Conservation (phyloP, 805 yeast genomes). For the Candida vaughaniae region DNA sequence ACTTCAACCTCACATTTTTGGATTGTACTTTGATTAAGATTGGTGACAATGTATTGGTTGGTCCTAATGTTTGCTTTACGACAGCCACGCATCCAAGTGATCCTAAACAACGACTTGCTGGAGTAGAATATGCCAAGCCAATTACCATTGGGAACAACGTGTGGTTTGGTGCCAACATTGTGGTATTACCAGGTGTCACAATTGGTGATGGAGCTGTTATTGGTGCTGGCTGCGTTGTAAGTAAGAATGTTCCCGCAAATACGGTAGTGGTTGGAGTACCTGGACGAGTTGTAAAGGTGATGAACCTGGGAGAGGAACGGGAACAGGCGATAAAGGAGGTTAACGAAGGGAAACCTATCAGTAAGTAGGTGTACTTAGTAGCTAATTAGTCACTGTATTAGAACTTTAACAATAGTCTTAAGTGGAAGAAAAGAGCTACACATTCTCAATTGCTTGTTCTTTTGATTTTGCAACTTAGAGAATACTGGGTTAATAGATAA, state of each 20-base stretch:
- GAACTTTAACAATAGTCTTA: too few species aligned
- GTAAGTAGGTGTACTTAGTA: too few species aligned
- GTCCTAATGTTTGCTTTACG: constrained; percentile 59
- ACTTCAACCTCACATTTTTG: constrained; percentile 54
- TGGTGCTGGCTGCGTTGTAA: constrained; percentile 70
- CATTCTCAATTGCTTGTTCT: too few species aligned
- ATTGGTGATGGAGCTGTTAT: constrained; percentile 61
- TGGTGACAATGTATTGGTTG: constrained; percentile 59
- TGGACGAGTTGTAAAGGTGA: constrained; percentile 42
- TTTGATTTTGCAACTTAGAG: too few species aligned
- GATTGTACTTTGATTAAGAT: constrained; percentile 61
- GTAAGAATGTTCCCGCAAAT: constrained; percentile 52
- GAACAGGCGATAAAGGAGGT: constrained; percentile 8
- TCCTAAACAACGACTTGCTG: constrained; percentile 40
- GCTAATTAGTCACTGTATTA: too few species aligned
- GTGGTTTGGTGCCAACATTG: constrained; percentile 62
- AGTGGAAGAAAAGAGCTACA: too few species aligned
- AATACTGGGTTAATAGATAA: too few species aligned
- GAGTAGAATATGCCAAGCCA: constrained; percentile 55
- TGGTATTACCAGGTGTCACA: constrained; percentile 62
- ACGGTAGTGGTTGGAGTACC: constrained; percentile 67
- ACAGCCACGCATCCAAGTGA: constrained; percentile 69
- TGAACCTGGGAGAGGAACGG: constrained; percentile 18
- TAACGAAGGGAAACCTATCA: constrained; percentile 2
- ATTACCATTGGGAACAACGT: constrained; percentile 61